Percentiles rank a stretch among this genome's conserved stretches.
These are phyloP conservation scores for Chlamydomonas applanata DNA, from an alignment of 139 green algal genomes.

Conservation along the genomic window DNA sequence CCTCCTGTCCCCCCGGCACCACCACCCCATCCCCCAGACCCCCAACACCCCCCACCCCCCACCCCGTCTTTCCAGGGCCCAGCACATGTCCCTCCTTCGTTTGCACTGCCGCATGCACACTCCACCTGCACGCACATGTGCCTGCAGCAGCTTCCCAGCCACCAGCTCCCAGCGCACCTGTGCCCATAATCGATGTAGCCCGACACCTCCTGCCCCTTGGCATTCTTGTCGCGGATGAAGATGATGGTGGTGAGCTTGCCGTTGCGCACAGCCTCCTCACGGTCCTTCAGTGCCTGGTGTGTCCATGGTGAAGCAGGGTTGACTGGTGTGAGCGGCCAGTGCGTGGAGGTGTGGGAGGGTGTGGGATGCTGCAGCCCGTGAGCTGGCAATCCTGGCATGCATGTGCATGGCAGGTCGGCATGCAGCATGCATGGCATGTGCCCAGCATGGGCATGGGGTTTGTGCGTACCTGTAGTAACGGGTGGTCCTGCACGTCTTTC, in stretches of 20 bases:
- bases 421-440: conserved; percentile 3
- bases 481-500: conserved; percentile 65
- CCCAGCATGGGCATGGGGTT: background rate
- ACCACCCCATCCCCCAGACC: too few relatives aligned
- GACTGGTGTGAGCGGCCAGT: background rate
- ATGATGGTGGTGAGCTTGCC: conserved; percentile 89
- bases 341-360: background rate
- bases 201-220: conserved; percentile 76
- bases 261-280: conserved; percentile 81
- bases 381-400: too few relatives aligned
- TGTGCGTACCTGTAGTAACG: conserved; percentile 69
- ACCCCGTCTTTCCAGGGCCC: too few relatives aligned
- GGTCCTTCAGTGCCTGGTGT: conserved; percentile 71
- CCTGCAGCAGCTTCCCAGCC: too few relatives aligned
- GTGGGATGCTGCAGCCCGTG: too few relatives aligned
- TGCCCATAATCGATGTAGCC: conserved; percentile 91
- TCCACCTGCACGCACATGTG: too few relatives aligned
- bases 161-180: conserved; percentile 24
- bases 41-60: too few relatives aligned
- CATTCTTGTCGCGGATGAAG: conserved; percentile 84
- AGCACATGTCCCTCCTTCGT: too few relatives aligned
- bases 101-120: too few relatives aligned
- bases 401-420: background rate
- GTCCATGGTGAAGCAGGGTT: too few relatives aligned
- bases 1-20: too few relatives aligned